phyloP scores from a whole-genome alignment of 441 rosid genomes.

The Gossypium davidsonii region DNA sequence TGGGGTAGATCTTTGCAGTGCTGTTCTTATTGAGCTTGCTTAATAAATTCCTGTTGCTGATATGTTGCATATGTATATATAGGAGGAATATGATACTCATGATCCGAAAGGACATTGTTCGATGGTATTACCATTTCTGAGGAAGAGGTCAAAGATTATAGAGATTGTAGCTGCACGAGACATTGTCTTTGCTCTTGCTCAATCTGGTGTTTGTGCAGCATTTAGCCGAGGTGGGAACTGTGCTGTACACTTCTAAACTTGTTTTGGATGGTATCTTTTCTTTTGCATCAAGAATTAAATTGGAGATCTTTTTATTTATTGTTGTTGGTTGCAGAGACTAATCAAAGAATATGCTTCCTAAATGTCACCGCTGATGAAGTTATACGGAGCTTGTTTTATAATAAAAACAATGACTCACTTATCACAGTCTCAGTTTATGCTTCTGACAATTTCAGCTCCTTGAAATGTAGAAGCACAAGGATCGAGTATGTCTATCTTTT shows the following conservation, averaged over 20 bases:
- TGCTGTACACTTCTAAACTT: not conserved
- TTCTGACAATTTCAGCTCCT: conserved; percentile 44
- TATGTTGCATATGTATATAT: not conserved
- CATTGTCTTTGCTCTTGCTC: conserved; percentile 94
- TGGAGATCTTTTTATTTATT: not conserved
- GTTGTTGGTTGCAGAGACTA: conserved; percentile 35
- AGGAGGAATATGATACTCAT: conserved; percentile 95
- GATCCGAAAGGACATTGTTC: conserved; percentile 82
- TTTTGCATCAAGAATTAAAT: not conserved
- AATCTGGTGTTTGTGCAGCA: conserved; percentile 92
- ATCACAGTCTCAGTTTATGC: conserved; percentile 49
- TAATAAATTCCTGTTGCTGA: not conserved
- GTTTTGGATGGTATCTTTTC: not conserved
- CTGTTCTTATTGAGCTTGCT: not conserved
- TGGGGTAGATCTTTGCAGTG: not conserved
- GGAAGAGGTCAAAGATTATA: conserved; percentile 82
- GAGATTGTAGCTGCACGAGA: conserved; percentile 93
- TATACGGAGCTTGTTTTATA: conserved; percentile 45
- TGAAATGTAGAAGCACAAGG: conserved; percentile 49
- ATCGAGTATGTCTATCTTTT: conserved; percentile 30
- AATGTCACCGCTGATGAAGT: conserved; percentile 47
- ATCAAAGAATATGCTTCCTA: conserved; percentile 44
- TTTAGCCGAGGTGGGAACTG: conserved; percentile 64
- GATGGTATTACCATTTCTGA: conserved; percentile 69
- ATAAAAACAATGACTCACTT: conserved; percentile 50